phyloP scores from a whole-genome alignment of 2,329 filamentous ascomycete species.

The Fusarium acutatum region DNA sequence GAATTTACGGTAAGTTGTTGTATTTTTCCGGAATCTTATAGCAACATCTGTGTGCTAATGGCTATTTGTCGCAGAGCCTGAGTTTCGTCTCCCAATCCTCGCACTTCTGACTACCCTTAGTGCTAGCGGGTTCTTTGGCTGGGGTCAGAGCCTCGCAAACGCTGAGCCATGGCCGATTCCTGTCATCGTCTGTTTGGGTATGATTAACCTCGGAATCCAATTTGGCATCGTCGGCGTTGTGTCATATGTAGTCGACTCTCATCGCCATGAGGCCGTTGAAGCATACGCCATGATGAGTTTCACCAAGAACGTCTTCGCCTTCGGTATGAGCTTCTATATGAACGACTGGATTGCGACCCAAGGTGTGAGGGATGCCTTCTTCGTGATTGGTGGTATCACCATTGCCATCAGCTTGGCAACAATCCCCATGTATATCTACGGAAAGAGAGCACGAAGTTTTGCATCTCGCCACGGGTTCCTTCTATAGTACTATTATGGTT shows the following conservation, averaged over 20 bases:
- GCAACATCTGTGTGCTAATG: no score
- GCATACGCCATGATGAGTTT: not conserved
- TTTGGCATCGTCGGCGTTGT: not conserved
- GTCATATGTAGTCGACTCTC: not conserved
- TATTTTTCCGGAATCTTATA: no score
- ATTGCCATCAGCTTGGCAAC: not conserved
- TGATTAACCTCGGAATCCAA: not conserved
- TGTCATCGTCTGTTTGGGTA: not conserved
- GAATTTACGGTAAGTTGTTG: not conserved
- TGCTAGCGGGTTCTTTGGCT: not conserved
- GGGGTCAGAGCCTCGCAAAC: not conserved
- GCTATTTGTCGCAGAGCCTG: not conserved
- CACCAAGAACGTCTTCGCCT: not conserved
- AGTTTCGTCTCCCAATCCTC: not conserved
- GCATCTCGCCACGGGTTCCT: not conserved
- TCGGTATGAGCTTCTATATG: not conserved
- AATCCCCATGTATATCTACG: not conserved
- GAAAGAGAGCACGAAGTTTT: not conserved
- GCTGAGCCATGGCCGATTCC: not conserved
- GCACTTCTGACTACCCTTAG: not conserved
- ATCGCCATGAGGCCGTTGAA: not conserved
- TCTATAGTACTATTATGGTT: no score
- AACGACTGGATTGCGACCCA: not conserved
- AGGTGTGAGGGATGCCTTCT: not conserved
- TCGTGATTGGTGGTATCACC: not conserved